Base-by-base conservation (phyloP, 371 early-diverging fungal genomes). In the Zychaea mexicana region DNA sequence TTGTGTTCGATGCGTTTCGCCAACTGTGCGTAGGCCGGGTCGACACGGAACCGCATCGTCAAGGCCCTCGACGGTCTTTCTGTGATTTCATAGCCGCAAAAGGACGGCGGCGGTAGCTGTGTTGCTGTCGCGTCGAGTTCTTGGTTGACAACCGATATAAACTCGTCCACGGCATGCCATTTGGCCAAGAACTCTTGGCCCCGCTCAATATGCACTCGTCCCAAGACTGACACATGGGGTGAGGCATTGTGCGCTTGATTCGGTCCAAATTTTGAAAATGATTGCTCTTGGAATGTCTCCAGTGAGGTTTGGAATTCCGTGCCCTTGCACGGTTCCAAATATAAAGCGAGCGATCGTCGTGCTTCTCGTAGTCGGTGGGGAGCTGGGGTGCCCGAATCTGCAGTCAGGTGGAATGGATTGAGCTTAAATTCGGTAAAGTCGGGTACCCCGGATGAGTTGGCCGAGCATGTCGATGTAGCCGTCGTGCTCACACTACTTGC, bases 331-430 rank as follows among this genome's bases (percentile, higher is more conserved):
- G 70, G 70, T 30, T 70, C 63, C 32, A 70, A 46, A 24, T 59
- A 55, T 21, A 70, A 46, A 24, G 57, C 52, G 21, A 70, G 60
- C 6, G 61, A 57, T 8, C 70, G 59, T 31, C 63, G 54, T 21
- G 66, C 64, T 60, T 70, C 70, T 8, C 66, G 60, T 3, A 63
- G 60, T 7, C 64, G 66, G 36, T 70, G 70, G 30, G 70, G 70
- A n/a, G 64, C 33, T 6, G 64, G 66, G 17, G 57, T 36, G 1
- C 57, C 60, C 2, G 57, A 52, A 46, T 57, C 61, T 5, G 58
- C 62, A 21, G 46, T 52, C 42, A 69, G 28, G 28, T 70, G 49
- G 39, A 70, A 64, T 13, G 70, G 70, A 52, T 70, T 60, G 28
- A 70, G 58, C 38, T 56, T 61, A 52, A 70, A 70, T 13, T 70